Evolutionary conservation across 2,329 filamentous ascomycete species (phyloP), one percentile per base, ranked within the genome.

Genomic region (Colletotrichum sansevieriae): DNA sequence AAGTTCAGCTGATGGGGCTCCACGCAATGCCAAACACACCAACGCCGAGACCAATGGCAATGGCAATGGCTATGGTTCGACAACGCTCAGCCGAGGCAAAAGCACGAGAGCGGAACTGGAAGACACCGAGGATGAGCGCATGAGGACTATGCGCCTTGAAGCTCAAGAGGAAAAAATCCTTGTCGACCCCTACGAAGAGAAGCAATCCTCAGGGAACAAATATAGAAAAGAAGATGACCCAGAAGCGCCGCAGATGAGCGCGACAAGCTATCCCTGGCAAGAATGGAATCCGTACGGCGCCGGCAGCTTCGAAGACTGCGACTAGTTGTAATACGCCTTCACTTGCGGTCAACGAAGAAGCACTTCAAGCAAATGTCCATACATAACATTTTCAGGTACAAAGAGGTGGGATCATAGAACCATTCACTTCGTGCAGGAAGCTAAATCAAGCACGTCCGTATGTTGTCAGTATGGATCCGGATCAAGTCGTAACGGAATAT

Each of bases 211-310:
- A 7, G 69, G 76, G 49, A 75, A 79, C 9, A 78, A 77, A 7
- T 76, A 78, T 25, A 79, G 78, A 33, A 78, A 79, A 59, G 75
- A 73, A 55, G 78, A 80, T 46, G 79, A 82, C 37, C 81, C 83
- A n/a, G 81, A 83, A 13, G 76, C 80, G 74, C 84, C 86, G 12
- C 80, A 84, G 67, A 92, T 92, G 90, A 85, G 83, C 55, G 90
- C 89, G 7, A 90, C 89, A 12, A 89, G 86, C 75, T 92, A 92
- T 76, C 90, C 90, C 0, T 90, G 90, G 0, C 88, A 91, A 79
- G 90, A 92, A 76, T 92, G 90, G 90, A 87, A 87, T 72, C 89
- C 89, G 2, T 87, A 86, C 37, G 78, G 77, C 11, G 54, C 37
- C 7, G 65, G 68, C 8, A 60, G 62, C n/a, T 69, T 65, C 37